Conservation (phyloP, 148 eudicot species). For the Rhododendron kiyosumense region DNA sequence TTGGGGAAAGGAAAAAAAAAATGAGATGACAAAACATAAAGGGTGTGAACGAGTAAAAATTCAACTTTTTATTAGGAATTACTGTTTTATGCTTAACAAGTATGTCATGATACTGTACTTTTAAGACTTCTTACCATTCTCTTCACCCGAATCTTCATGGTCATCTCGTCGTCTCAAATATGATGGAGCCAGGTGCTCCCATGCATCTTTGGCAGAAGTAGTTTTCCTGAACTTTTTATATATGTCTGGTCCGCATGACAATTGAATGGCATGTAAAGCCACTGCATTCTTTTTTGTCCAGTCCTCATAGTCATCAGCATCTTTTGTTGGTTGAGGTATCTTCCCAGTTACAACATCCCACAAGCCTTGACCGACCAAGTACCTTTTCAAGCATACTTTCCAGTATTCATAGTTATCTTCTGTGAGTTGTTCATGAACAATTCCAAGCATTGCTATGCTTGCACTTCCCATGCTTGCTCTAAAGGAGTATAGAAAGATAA, state of each 20-base stretch:
- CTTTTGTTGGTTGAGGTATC: not conserved
- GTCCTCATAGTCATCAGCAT: not conserved
- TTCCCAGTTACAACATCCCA: not conserved
- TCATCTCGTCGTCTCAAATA: not conserved
- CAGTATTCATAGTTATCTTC: not conserved
- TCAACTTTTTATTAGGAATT: not conserved
- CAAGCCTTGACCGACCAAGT: not conserved
- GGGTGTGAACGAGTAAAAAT: not conserved
- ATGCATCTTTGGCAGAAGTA: not conserved
- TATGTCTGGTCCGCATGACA: not conserved
- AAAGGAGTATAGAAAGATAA: not conserved
- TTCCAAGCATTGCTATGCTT: not conserved
- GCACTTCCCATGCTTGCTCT: not conserved
- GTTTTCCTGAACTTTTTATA: not conserved
- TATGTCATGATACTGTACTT: not conserved
- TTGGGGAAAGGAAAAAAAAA: not conserved
- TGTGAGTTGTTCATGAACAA: not conserved
- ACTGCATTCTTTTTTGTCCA: not conserved
- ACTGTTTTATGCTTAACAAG: not conserved
- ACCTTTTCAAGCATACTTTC: conserved; percentile 1
- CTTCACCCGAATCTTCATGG: not conserved
- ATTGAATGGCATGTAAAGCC: conserved; percentile 1
- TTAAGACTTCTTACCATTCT: not conserved
- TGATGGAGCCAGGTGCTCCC: conserved; percentile 2
- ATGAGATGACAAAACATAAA: not conserved